Evolutionary conservation across 2,329 filamentous ascomycete genomes (phyloP).

Genomic region (Gliomastix tumulicola): DNA sequence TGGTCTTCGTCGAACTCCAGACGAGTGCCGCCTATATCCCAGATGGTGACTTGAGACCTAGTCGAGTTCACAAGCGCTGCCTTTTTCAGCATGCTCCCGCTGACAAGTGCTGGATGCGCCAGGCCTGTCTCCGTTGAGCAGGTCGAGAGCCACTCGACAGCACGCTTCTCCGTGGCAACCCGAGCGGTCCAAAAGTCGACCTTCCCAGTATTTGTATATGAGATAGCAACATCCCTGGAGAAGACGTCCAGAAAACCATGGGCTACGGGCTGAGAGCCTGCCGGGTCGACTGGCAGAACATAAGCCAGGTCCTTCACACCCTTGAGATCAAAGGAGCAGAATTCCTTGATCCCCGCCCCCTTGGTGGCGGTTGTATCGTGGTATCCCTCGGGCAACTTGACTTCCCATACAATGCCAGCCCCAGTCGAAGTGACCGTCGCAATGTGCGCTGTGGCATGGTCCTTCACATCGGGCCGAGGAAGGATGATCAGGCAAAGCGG

Average conservation of each 20-base stretch:
- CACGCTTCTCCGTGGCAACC: constrained; percentile 51
- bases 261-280: constrained; percentile 62
- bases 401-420: constrained; percentile 75
- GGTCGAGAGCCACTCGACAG: constrained; percentile 75
- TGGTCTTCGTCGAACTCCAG: constrained; percentile 77
- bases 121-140: constrained; percentile 77
- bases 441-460: constrained; percentile 58
- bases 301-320: constrained; percentile 52
- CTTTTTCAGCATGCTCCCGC: constrained; percentile 81
- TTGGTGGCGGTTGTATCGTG: constrained; percentile 13
- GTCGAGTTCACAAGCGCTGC: constrained; percentile 72
- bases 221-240: constrained; percentile 77
- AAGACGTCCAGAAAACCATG: constrained; percentile 83
- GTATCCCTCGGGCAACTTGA: constrained; percentile 49
- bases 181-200: constrained; percentile 83
- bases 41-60: constrained; percentile 75
- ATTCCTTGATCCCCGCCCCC: constrained; percentile 45
- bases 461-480: constrained; percentile 51
- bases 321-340: constrained; percentile 64
- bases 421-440: constrained; percentile 77
- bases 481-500: constrained; percentile 75
- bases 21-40: constrained; percentile 77
- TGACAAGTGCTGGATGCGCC: constrained; percentile 65
- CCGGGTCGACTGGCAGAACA: constrained; percentile 79
- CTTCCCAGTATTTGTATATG: constrained; percentile 68